Base-by-base conservation (phyloP, 805 yeast genomes). In the Jamesozyma jinghongensis region DNA sequence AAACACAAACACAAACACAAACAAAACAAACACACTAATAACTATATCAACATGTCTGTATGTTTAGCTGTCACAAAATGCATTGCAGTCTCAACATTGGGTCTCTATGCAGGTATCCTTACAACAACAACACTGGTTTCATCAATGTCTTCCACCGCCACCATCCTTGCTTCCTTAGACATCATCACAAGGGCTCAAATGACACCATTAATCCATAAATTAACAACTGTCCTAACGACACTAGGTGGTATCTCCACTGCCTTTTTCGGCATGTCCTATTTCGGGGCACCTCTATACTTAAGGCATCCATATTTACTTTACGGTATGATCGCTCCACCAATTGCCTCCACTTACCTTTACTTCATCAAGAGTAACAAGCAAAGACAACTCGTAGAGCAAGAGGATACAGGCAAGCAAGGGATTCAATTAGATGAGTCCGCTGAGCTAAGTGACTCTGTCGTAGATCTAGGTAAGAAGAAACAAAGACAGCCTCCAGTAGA, bases 231-330 rank as follows among this genome's bases (percentile, higher is more conserved):
- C 14, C 36, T 57, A 34, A 44, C 54, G 36, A 33, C 57, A 1
- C 59, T 77, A 28, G 77, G 78, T 17, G 53, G 71, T 3, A 33
- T 77, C 17, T 68, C 81, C 3, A 47, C 80, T 2, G 54, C 66
- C 31, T 64, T 77, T 37, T 77, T 82, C 49, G 62, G 68, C 26
- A 48, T 70, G 46, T 79, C 81, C n/a, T 82, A 70, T 54, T 63
- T 63, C 37, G 68, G 69, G 37, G 76, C 86, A 1, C 76, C 84
- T 4, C 55, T 65, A 13, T n/a, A 13, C 29, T 77, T 71, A 41
- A 74, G 74, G 58, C 94, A 83, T 60, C 92, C 92, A 17, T 83
- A 82, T 56, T 69, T 83, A 53, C 53, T 83, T 12, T 83, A 83
- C 56, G 81, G 36, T 69, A 80, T 54, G 42, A 39, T 47, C 25